Evolutionary conservation across 2,329 filamentous ascomycete species (phyloP).

Genomic region (Beauveria medogensis): DNA sequence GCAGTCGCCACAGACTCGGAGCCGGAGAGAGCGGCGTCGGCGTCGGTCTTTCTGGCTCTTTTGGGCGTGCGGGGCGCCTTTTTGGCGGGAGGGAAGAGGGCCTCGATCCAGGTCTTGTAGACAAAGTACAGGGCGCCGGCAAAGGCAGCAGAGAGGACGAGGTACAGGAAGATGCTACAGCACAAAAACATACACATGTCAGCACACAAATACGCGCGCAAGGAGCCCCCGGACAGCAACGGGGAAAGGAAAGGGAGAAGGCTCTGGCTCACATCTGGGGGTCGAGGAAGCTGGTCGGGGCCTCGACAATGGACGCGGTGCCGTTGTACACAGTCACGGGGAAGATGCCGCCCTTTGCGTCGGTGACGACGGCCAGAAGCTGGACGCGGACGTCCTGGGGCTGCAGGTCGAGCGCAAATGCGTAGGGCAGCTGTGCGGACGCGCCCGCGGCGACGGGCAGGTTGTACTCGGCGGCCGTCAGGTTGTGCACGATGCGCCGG

Average conservation of each 20-base stretch:
- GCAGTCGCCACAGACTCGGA: slow-evolving; percentile 63
- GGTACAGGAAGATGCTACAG: slow-evolving; percentile 87
- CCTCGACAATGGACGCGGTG: slow-evolving; percentile 79
- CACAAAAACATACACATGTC: not conserved
- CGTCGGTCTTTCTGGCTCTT: slow-evolving; percentile 60
- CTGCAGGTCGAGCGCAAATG: slow-evolving; percentile 84
- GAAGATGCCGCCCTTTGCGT: slow-evolving; percentile 59
- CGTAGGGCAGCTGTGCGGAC: slow-evolving; percentile 69
- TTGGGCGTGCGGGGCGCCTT: slow-evolving; percentile 51
- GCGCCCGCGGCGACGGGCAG: slow-evolving; percentile 67
- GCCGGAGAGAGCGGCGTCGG: slow-evolving; percentile 55
- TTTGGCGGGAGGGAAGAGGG: slow-evolving; percentile 88
- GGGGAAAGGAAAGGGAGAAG: too few species aligned
- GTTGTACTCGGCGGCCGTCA: slow-evolving; percentile 69
- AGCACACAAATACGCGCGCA: not conserved
- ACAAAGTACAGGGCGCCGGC: slow-evolving; percentile 84
- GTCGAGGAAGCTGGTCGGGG: slow-evolving; percentile 84
- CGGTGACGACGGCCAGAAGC: slow-evolving; percentile 65
- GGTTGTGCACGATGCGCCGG: slow-evolving; percentile 66
- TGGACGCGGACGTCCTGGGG: slow-evolving; percentile 80
- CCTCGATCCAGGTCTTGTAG: slow-evolving; percentile 96
- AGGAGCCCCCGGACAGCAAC: too few species aligned
- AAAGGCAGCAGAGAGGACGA: slow-evolving; percentile 75
- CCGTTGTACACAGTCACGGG: slow-evolving; percentile 75
- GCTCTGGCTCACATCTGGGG: slow-evolving; percentile 75